Conservation (phyloP, 129 eudicot genomes). For the Helichrysum umbraculigerum region DNA sequence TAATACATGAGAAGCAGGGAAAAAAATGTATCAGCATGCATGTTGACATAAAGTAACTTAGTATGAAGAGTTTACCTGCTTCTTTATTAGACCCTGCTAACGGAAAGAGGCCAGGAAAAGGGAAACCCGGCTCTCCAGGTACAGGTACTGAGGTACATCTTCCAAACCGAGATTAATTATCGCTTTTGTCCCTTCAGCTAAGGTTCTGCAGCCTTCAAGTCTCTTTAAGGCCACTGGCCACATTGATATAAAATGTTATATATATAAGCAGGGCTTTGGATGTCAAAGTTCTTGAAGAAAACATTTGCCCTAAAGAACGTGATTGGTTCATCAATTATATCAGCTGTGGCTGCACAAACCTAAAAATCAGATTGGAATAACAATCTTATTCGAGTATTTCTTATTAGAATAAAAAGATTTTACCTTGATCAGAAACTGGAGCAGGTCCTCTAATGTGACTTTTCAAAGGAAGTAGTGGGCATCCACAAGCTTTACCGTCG, state of each 20-base stretch:
- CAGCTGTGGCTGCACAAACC: conserved; percentile 66
- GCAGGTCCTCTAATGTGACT: conserved; percentile 98
- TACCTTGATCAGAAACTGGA: conserved; percentile 83
- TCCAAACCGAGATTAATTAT: conserved; percentile 87
- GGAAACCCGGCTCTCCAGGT: conserved; percentile 90
- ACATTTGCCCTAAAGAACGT: conserved; percentile 96
- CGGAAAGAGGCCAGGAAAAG: conserved; percentile 90
- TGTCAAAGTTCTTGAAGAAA: conserved; percentile 92
- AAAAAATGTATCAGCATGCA: not conserved
- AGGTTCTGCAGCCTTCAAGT: conserved; percentile 94
- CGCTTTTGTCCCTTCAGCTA: conserved; percentile 98
- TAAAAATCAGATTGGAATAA: conserved; percentile 13
- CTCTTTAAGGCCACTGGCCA: conserved; percentile 91
- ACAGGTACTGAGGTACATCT: conserved; percentile 88
- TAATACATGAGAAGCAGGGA: too few relatives aligned
- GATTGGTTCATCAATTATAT: conserved; percentile 94
- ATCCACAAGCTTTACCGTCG: too few relatives aligned
- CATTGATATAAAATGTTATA: conserved; percentile 81
- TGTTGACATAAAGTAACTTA: not conserved
- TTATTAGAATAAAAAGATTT: not conserved
- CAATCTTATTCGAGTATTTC: not conserved
- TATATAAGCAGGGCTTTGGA: conserved; percentile 87
- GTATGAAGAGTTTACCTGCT: conserved; percentile 55
- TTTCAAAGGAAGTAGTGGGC: conserved; percentile 87
- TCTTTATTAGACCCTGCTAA: conserved; percentile 60